Percentiles rank a stretch among this genome's conserved stretches.
Conservation (phyloP, 768 basidiomycete genomes). For the Epithele typhae region DNA sequence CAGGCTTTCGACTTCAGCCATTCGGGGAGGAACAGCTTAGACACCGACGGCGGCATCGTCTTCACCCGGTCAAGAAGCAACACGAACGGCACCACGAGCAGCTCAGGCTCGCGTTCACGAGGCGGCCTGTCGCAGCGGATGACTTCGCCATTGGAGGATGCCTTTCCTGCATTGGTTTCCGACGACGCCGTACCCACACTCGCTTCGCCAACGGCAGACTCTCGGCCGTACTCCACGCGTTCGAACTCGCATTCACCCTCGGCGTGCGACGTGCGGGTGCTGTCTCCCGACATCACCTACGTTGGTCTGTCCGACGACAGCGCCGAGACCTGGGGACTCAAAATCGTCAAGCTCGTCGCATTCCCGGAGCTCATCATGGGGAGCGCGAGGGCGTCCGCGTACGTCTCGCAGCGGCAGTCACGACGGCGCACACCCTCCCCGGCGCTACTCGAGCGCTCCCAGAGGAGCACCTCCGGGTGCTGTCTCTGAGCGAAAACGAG, state of each 20-base stretch:
- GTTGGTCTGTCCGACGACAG: slow-evolving; percentile 69
- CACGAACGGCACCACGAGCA: slow-evolving; percentile 28
- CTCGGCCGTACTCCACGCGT: slow-evolving; percentile 21
- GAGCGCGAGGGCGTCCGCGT: neutral
- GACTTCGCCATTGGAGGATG: neutral
- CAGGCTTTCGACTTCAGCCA: slow-evolving; percentile 30
- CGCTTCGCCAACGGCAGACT: neutral
- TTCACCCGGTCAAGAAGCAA: slow-evolving; percentile 45
- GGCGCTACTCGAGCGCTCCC: slow-evolving; percentile 3
- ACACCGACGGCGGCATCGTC: slow-evolving; percentile 37
- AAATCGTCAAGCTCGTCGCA: slow-evolving; percentile 73
- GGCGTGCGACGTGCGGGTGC: slow-evolving; percentile 53
- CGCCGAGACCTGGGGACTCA: slow-evolving; percentile 69
- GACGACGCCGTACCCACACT: neutral
- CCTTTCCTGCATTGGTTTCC: neutral
- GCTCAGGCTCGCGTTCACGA: slow-evolving; percentile 11
- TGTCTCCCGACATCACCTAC: slow-evolving; percentile 70
- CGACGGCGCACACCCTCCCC: slow-evolving; percentile 2
- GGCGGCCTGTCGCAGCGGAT: neutral
- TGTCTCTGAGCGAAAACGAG: slow-evolving; percentile 9
- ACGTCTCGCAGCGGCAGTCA: neutral
- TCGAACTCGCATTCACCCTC: slow-evolving; percentile 51
- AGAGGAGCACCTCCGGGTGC: slow-evolving; percentile 7
- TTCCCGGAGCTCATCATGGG: slow-evolving; percentile 65
- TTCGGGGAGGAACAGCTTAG: slow-evolving; percentile 20